phyloP scores from a whole-genome alignment of 2,329 filamentous ascomycete species.

The Sporothrix mexicana region DNA sequence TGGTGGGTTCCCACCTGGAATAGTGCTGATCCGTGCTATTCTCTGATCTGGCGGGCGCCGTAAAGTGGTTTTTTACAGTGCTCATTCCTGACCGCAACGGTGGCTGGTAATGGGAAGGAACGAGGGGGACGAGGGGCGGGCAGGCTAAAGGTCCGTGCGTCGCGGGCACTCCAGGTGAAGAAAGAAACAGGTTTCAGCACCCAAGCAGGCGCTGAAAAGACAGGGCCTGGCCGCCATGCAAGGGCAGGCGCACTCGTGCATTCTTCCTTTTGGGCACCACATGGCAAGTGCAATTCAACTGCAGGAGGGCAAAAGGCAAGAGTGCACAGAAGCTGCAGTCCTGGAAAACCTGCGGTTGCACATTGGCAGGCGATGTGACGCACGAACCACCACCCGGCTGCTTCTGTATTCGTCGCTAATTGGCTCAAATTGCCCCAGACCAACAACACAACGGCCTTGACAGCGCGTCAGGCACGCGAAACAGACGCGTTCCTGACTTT shows the following conservation, averaged over 20 bases:
- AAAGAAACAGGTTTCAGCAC: conserved; percentile 16
- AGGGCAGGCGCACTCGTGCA: conserved; percentile 10
- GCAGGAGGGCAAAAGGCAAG: conserved; percentile 1
- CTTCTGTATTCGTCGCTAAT: conserved; percentile 8
- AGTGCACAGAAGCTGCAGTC: neutral
- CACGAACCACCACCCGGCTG: neutral
- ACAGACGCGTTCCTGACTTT: conserved; percentile 36
- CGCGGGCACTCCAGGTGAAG: neutral
- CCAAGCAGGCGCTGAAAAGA: conserved; percentile 20
- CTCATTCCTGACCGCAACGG: conserved; percentile 9
- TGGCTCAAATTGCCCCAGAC: conserved; percentile 30
- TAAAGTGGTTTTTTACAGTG: conserved; percentile 12
- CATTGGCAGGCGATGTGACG: neutral
- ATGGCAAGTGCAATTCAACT: conserved; percentile 29
- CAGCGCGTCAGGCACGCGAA: conserved; percentile 38
- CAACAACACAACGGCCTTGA: conserved; percentile 32
- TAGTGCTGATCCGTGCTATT: conserved; percentile 24
- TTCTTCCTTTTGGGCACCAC: conserved; percentile 30
- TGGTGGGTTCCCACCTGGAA: conserved; percentile 27
- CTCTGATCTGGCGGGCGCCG: neutral
- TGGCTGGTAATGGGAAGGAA: conserved; percentile 32
- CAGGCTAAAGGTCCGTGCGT: conserved; percentile 29
- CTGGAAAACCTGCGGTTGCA: neutral
- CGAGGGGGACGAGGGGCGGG: conserved; percentile 14
- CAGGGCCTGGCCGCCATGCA: neutral